Evolutionary conservation across 306 rosid genomes (phyloP), one percentile per base, ranked within the genome.

Genomic region (Nissolia schottii): DNA sequence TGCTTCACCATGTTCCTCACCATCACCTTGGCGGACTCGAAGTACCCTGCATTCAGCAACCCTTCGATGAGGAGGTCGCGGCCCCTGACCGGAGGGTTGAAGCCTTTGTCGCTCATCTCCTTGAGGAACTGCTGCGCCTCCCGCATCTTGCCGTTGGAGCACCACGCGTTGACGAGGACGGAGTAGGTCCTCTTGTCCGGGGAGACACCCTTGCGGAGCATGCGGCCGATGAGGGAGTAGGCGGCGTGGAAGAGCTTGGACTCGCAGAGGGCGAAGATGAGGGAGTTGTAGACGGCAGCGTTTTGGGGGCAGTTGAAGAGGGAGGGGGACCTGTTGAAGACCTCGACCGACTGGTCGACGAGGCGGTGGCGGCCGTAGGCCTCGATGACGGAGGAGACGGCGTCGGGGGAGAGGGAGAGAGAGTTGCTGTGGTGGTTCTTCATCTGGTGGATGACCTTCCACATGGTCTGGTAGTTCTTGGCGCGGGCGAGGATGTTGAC

Each of bases 1-100:
- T 88, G 76, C 71, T 90, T 90, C 3, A 80, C 81, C 98, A 89
- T 86, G 24, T 87, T 90, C 29, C 87, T 81, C 32, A 91, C 84
- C 96, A 87, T 88, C 1, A 66, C 90, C 27, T 93, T 90, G 0
- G 98, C 98, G 1, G 88, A 82, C 76, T 93, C 97, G 0, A 90
- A 24, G 15, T 83, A 81, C 0, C 97, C 98, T 0, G 96, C 98
- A 19, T 88, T 90, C 32, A 93, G 45, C 55, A 93, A 20, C 24
- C 97, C 98, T 50, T 93, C 97, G 0, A 93, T 77, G n/a, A 93
- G 84, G 31, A 93, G 93, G 72, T 93, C 98, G 1, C 98, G 96
- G 8, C 97, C 97, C 11, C 98, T 74, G 7, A 89, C 81, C 0
- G 98, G 96, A 2, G 98, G 98, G 9, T 85, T 89, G 64, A 87